These are phyloP conservation scores for Apiosordaria backusii DNA, from an alignment of 495 filamentous ascomycete species.

Conservation along the genomic window DNA sequence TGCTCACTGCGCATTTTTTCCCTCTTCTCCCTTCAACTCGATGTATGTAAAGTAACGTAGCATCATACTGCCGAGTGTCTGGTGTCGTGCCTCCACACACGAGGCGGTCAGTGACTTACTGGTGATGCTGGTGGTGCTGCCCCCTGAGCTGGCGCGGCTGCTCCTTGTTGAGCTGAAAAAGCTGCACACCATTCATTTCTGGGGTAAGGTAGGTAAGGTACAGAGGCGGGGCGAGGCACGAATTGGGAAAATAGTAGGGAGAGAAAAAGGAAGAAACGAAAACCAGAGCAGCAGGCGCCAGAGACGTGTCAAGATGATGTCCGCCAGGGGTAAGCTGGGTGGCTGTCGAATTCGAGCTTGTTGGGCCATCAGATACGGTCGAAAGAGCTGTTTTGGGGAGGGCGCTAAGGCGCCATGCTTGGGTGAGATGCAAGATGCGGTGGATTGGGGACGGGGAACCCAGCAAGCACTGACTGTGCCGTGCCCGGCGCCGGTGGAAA, in stretches of 20 bases:
- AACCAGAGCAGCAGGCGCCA: neutral
- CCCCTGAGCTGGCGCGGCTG: neutral
- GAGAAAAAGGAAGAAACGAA: neutral
- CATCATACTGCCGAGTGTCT: neutral
- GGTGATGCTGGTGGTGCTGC: neutral
- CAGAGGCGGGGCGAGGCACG: neutral
- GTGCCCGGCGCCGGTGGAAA: slow-evolving; percentile 1
- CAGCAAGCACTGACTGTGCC: neutral
- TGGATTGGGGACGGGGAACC: neutral
- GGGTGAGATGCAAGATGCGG: slow-evolving; percentile 1
- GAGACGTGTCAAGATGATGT: neutral
- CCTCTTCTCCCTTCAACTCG: neutral
- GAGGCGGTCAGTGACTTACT: slow-evolving; percentile 2
- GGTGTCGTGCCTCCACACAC: neutral
- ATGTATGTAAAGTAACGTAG: neutral
- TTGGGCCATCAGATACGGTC: neutral
- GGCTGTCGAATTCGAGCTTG: neutral
- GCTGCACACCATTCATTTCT: neutral
- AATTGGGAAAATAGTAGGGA: neutral
- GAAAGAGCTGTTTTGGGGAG: neutral
- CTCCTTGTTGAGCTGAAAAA: slow-evolving; percentile 1
- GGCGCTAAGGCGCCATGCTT: neutral
- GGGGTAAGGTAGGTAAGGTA: neutral
- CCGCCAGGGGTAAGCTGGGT: neutral
- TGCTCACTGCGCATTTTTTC: slow-evolving; percentile 8